Conservation (phyloP, 2,329 filamentous ascomycete species). For the Chalaropsis thielavioides region DNA sequence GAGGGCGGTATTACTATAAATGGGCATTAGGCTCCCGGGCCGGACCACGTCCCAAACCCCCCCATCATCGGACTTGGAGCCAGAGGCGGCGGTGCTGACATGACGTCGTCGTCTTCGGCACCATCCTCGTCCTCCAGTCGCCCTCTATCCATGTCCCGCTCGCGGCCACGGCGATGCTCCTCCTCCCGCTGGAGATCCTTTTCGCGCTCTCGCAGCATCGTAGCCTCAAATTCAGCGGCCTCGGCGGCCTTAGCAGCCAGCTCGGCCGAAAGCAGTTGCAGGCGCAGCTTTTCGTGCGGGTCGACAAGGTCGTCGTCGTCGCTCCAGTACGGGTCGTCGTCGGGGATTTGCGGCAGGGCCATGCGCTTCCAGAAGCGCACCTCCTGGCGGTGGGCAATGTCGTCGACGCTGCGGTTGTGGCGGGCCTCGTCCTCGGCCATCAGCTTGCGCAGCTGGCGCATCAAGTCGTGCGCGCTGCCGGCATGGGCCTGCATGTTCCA, state of each 20-base stretch:
- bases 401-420: slow-evolving; percentile 40
- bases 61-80: slow-evolving; percentile 12
- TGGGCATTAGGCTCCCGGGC: background rate
- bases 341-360: slow-evolving; percentile 45
- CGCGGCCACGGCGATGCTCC: background rate
- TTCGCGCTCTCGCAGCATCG: slow-evolving; percentile 24
- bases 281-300: slow-evolving; percentile 42
- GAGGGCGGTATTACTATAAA: background rate
- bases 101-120: background rate
- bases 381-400: slow-evolving; percentile 41
- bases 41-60: background rate
- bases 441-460: slow-evolving; percentile 41
- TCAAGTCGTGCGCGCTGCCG: slow-evolving; percentile 39
- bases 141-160: background rate
- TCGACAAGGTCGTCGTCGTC: slow-evolving; percentile 52
- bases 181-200: background rate
- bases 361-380: slow-evolving; percentile 52
- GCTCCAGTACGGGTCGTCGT: slow-evolving; percentile 48
- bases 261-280: slow-evolving; percentile 28
- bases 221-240: slow-evolving; percentile 21
- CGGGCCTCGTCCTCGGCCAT: slow-evolving; percentile 42
- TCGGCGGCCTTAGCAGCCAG: slow-evolving; percentile 26
- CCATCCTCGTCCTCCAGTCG: background rate
- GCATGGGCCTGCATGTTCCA: slow-evolving; percentile 52
- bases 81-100: slow-evolving; percentile 8